Base-by-base conservation (phyloP, 2,329 filamentous ascomycete genomes). In the Metarhizium guizhouense region DNA sequence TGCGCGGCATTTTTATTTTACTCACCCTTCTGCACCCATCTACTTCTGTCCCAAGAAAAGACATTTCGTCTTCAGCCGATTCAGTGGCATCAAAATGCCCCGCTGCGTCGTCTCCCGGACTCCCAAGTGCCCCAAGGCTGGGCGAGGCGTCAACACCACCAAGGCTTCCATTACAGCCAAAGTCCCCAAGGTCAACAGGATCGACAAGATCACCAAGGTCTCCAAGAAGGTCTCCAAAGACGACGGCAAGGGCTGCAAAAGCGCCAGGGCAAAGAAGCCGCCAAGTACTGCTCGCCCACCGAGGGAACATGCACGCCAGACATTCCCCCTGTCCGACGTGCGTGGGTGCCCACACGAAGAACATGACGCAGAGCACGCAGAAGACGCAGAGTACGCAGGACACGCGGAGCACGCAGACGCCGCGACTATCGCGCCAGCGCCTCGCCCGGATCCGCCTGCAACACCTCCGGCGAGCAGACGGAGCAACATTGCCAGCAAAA, bases 291-390 rank as follows among this genome's bases (percentile, higher is more conserved):
- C 32, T 57, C 52, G 45, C 48, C 55, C 20, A 16, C 48, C 20
- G 29, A 48, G 40, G 53, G 48, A 48, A 54, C 47, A 32, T 32
- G 52, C 51, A 18, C 55, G 43, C 40, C 56, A 59, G 18, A 20
- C 40, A 18, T 55, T 60, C 51, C 57, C 60, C 34, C 45, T 54
- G 18, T 63, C 61, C 51, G 61, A 61, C 51, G 40, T 56, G 36
- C 57, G 57, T 16, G 56, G 51, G 29, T 53, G 51, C 32, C 47
- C 29, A 30, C 56, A 58, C 34, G 25, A 3, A 25, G 25, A 25
- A 25, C 1, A 25, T 4, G 25, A 25, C 25, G 25, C 25, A 25
- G 25, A 25, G 25, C 25, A 25, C 25, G 3, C 20, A 25, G 20
- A 3, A 25, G 2, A 25, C 20, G 25, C 20, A 25, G 20, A 3